Conservation (phyloP, 306 rosid genomes). For the Vigna radiata region DNA sequence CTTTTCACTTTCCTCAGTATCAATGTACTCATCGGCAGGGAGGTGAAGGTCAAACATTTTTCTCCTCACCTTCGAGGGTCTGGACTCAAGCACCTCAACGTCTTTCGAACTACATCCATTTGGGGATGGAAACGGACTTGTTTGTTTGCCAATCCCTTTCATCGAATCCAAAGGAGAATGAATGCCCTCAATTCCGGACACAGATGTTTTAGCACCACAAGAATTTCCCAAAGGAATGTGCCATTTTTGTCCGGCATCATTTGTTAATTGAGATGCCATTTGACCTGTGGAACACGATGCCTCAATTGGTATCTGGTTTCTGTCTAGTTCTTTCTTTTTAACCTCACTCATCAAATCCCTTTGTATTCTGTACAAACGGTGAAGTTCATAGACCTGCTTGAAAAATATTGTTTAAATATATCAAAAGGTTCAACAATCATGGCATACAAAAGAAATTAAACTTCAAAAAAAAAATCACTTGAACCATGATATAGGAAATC, state of each 20-base stretch:
- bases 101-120: slow-evolving; percentile 69
- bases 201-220: slow-evolving; percentile 54
- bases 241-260: slow-evolving; percentile 69
- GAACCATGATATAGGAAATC: slow-evolving; percentile 38
- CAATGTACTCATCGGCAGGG: slow-evolving; percentile 83
- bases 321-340: slow-evolving; percentile 64
- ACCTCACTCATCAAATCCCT: slow-evolving; percentile 86
- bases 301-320: slow-evolving; percentile 62
- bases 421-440: slow-evolving; percentile 41
- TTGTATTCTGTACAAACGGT: slow-evolving; percentile 85
- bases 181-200: slow-evolving; percentile 69
- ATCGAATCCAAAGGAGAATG: slow-evolving; percentile 67
- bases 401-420: slow-evolving; percentile 36
- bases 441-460: slow-evolving; percentile 23
- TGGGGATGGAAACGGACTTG: slow-evolving; percentile 60
- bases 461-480: slow-evolving; percentile 25
- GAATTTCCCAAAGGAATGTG: slow-evolving; percentile 63
- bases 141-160: slow-evolving; percentile 60
- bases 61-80: slow-evolving; percentile 81
- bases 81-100: slow-evolving; percentile 70
- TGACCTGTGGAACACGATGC: slow-evolving; percentile 69
- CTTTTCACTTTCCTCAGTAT: slow-evolving; percentile 86
- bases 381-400: slow-evolving; percentile 84
- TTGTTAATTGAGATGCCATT: slow-evolving; percentile 69
- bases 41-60: slow-evolving; percentile 89